phyloP scores from a whole-genome alignment of 164 flowering plant genomes.

The Dillenia turbinata region DNA sequence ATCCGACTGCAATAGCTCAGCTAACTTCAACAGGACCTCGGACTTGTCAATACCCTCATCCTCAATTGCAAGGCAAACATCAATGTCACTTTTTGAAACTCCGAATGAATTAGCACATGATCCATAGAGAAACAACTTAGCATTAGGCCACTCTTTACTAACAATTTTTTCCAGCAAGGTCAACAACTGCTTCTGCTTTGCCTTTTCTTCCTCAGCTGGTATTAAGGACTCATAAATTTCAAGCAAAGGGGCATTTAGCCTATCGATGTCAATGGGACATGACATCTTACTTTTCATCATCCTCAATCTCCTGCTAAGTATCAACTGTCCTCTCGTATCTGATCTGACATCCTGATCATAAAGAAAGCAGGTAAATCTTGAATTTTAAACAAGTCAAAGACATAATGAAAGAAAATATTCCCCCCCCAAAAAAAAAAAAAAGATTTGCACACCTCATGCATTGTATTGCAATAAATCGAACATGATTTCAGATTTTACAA shows the following conservation, averaged over 20 bases:
- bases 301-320: constrained; percentile 56
- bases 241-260: constrained; percentile 49
- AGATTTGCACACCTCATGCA: too few relatives aligned
- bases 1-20: constrained; percentile 73
- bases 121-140: constrained; percentile 77
- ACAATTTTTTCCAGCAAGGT: constrained; percentile 66
- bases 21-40: constrained; percentile 75
- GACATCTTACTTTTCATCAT: constrained; percentile 34
- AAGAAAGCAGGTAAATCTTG: not conserved
- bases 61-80: constrained; percentile 81
- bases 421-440: not conserved
- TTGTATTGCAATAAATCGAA: too few relatives aligned
- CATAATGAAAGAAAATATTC: not conserved
- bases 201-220: constrained; percentile 87
- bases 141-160: constrained; percentile 83
- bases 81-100: constrained; percentile 90
- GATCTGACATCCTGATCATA: constrained; percentile 54
- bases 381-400: not conserved
- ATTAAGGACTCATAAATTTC: constrained; percentile 69
- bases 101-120: constrained; percentile 98
- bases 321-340: constrained; percentile 48
- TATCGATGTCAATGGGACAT: constrained; percentile 66
- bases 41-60: constrained; percentile 52
- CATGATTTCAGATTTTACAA: too few relatives aligned
- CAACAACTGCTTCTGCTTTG: constrained; percentile 72